Percentiles rank a stretch among this genome's conserved stretches.
phyloP scores from a whole-genome alignment of 2,329 filamentous ascomycete species.

The Pyrenochaeta sp. region DNA sequence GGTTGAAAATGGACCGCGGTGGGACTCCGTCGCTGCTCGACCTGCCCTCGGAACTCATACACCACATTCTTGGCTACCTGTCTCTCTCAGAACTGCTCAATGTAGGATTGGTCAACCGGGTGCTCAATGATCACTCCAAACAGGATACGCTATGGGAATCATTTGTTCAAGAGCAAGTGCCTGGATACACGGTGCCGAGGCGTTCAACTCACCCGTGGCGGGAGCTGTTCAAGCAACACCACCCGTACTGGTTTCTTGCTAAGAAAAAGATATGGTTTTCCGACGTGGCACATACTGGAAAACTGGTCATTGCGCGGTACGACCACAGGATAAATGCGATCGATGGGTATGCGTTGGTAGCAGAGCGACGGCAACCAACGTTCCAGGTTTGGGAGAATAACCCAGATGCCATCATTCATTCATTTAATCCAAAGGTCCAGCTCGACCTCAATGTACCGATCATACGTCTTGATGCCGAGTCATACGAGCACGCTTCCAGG shows the following conservation, averaged over 20 bases:
- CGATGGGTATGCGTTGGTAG: conserved; percentile 79
- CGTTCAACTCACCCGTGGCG: conserved; percentile 70
- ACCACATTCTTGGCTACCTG: conserved; percentile 73
- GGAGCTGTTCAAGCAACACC: conserved; percentile 75
- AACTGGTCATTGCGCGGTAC: conserved; percentile 78
- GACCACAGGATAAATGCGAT: conserved; percentile 77
- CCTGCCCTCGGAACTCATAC: conserved; percentile 78
- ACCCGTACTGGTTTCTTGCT: conserved; percentile 85
- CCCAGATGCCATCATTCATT: conserved; percentile 71
- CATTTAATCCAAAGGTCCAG: conserved; percentile 73
- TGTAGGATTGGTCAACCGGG: conserved; percentile 67
- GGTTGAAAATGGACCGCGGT: conserved; percentile 16
- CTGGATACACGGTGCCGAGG: conserved; percentile 49
- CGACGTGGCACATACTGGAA: conserved; percentile 75
- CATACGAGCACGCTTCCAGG: conserved; percentile 32
- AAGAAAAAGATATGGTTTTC: conserved; percentile 86
- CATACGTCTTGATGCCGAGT: conserved; percentile 48
- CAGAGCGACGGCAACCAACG: conserved; percentile 63
- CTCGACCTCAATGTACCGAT: conserved; percentile 80
- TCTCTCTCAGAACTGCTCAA: conserved; percentile 68
- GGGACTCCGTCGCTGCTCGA: conserved; percentile 52
- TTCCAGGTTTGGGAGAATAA: conserved; percentile 72
- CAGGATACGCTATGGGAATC: conserved; percentile 76
- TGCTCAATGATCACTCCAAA: conserved; percentile 64
- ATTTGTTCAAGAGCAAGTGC: conserved; percentile 73